Evolutionary conservation across 306 rosid genomes (phyloP).

Genomic region (Medicago lupulina): DNA sequence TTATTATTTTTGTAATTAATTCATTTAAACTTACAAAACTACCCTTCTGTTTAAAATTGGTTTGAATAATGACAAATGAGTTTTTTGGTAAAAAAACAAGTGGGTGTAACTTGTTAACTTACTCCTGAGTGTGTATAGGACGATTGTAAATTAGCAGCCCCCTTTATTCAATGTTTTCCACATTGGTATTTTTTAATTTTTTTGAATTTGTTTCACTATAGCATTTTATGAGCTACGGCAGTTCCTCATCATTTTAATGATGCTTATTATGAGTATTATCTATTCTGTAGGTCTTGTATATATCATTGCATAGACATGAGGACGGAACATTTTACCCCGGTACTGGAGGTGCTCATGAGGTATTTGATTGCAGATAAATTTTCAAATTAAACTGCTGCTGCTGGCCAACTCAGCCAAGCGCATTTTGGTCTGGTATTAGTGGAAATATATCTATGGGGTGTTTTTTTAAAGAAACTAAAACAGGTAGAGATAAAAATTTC

Average conservation of each 20-base stretch:
- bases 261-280: constrained; percentile 50
- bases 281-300: constrained; percentile 74
- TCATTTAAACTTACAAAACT: no score
- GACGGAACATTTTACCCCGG: constrained; percentile 95
- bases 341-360: constrained; percentile 97
- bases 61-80: no score
- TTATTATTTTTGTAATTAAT: no score
- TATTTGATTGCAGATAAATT: constrained; percentile 52
- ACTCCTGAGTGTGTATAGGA: no score
- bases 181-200: neutral
- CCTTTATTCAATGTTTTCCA: neutral
- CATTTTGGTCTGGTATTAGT: constrained; percentile 49
- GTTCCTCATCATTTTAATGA: constrained; percentile 16
- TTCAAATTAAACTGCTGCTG: constrained; percentile 53
- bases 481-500: constrained; percentile 33
- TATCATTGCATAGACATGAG: constrained; percentile 96
- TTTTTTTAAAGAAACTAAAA: constrained; percentile 17
- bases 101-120: no score
- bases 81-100: no score
- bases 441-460: constrained; percentile 22
- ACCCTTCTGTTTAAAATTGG: no score
- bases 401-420: constrained; percentile 59
- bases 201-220: constrained; percentile 1
- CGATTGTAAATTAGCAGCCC: no score
- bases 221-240: constrained; percentile 5